These are phyloP conservation scores for Coemansia aciculifera DNA, from an alignment of 192 early-diverging fungal genomes.

Conservation along the genomic window DNA sequence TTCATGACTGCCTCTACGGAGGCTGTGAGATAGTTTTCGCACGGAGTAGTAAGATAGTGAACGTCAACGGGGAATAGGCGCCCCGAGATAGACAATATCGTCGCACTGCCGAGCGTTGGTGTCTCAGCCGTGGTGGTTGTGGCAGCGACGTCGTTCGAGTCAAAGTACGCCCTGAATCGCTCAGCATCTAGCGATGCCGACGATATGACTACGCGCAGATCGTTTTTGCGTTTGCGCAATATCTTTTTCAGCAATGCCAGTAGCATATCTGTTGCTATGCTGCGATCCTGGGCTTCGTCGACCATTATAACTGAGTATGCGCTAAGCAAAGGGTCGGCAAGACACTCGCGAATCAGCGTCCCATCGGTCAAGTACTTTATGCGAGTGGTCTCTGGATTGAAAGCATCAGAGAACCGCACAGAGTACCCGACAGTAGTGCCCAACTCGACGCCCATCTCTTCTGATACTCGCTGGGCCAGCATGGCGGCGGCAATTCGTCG, in stretches of 20 bases:
- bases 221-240: slow-evolving; percentile 63
- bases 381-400: slow-evolving; percentile 78
- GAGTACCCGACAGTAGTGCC: slow-evolving; percentile 97
- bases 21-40: slow-evolving; percentile 89
- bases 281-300: slow-evolving; percentile 96
- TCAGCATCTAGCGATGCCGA: slow-evolving; percentile 93
- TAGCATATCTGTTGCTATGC: slow-evolving; percentile 85
- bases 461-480: slow-evolving; percentile 92
- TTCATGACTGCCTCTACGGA: slow-evolving; percentile 87
- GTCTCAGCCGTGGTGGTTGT: not conserved
- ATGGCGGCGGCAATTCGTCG: slow-evolving; percentile 96
- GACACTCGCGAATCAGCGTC: slow-evolving; percentile 87
- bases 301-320: slow-evolving; percentile 90
- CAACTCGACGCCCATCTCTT: slow-evolving; percentile 88
- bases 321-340: slow-evolving; percentile 79
- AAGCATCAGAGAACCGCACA: slow-evolving; percentile 95
- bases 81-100: slow-evolving; percentile 86
- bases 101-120: slow-evolving; percentile 62
- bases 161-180: slow-evolving; percentile 84
- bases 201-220: slow-evolving; percentile 88
- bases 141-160: slow-evolving; percentile 47
- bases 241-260: slow-evolving; percentile 90
- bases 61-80: slow-evolving; percentile 95
- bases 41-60: slow-evolving; percentile 88
- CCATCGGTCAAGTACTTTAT: slow-evolving; percentile 98